A percentile compares a stretch with the other conserved stretches of the same genome.
Conservation (phyloP, 139 green algal species). For the Picochlorum sp. region DNA sequence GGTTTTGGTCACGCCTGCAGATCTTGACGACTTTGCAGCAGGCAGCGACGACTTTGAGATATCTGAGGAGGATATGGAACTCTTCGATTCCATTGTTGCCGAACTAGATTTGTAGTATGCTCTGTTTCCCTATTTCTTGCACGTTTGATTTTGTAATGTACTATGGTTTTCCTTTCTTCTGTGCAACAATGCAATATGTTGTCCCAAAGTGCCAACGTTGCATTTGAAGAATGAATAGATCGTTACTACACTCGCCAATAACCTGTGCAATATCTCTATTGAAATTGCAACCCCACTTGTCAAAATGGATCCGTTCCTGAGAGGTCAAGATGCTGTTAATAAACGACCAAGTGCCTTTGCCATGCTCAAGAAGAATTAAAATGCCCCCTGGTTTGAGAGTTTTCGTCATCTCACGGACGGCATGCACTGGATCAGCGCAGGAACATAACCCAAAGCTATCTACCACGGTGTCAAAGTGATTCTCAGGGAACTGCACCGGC, state of each 20-base stretch:
- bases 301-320: conserved; percentile 32
- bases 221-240: conserved; percentile 39
- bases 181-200: conserved; percentile 46
- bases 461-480: conserved; percentile 64
- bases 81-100: not conserved
- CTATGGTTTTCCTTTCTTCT: conserved; percentile 9
- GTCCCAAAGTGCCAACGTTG: conserved; percentile 67
- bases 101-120: too few species aligned
- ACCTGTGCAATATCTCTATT: conserved; percentile 63
- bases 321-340: conserved; percentile 43
- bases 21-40: not conserved
- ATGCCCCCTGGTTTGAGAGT: conserved; percentile 43
- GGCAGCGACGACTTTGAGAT: not conserved
- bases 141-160: too few species aligned
- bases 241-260: conserved; percentile 39
- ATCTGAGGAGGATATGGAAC: conserved; percentile 4
- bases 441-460: conserved; percentile 73
- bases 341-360: conserved; percentile 28
- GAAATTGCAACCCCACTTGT: conserved; percentile 72
- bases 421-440: conserved; percentile 41
- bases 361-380: conserved; percentile 64
- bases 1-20: not conserved
- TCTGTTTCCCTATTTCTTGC: too few species aligned
- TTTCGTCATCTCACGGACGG: conserved; percentile 34
- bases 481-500: conserved; percentile 25